These are phyloP conservation scores for Nadsonia starkeyi-henricii DNA, from an alignment of 1,139 yeast genomes.

Conservation along the genomic window DNA sequence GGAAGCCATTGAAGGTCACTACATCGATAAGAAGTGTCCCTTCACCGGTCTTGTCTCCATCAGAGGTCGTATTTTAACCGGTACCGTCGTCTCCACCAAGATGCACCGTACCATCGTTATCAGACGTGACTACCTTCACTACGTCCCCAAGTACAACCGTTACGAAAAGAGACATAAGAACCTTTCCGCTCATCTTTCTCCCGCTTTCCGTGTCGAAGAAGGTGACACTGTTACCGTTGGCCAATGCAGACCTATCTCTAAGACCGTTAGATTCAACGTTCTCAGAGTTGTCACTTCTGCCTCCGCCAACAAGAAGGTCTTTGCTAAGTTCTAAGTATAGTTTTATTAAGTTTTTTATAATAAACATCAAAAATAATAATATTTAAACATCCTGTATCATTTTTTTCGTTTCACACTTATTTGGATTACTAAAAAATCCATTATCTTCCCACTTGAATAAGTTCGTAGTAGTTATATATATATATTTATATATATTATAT, in stretches of 20 bases:
- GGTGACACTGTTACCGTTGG: constrained; percentile 99
- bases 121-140: constrained; percentile 99
- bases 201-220: constrained; percentile 99
- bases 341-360: background rate
- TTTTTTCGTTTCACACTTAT: too few relatives aligned
- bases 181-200: constrained; percentile 98
- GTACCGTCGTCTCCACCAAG: constrained; percentile 97
- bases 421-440: too few relatives aligned
- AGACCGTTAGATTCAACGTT: constrained; percentile 99
- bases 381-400: constrained; percentile 30
- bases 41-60: constrained; percentile 92
- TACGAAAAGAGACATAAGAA: constrained; percentile 99
- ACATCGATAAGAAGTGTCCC: constrained; percentile 99
- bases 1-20: constrained; percentile 95
- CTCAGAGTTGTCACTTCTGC: constrained; percentile 85
- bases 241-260: constrained; percentile 99
- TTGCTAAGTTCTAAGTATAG: constrained; percentile 73
- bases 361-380: background rate
- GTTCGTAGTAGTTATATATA: too few relatives aligned
- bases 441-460: too few relatives aligned
- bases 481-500: too few relatives aligned
- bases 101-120: constrained; percentile 99
- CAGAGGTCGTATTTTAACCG: constrained; percentile 98
- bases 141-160: constrained; percentile 99
- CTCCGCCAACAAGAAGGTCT: constrained; percentile 79